phyloP scores from a whole-genome alignment of 1,139 yeast species.

The Kluyveromyces sp. region DNA sequence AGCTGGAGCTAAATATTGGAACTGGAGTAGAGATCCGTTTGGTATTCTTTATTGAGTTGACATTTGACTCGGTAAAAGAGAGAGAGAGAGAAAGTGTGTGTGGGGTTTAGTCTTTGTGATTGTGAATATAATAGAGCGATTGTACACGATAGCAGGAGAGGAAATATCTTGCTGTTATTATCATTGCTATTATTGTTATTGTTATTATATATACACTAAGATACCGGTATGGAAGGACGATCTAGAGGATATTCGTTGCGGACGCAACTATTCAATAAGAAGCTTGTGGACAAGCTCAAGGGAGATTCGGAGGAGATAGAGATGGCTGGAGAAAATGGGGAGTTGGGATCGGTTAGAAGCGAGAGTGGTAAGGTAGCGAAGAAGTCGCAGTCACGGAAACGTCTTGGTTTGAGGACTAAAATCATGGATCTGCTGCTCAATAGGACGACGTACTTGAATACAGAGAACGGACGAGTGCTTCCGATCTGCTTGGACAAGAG shows the following conservation, averaged over 20 bases:
- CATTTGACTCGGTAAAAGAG: no score
- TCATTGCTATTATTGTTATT: no score
- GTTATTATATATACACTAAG: no score
- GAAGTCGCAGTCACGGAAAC: constrained; percentile 9
- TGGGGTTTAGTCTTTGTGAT: no score
- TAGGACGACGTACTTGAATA: constrained; percentile 27
- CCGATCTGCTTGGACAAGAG: constrained; percentile 47
- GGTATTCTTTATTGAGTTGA: no score
- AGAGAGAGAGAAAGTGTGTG: no score
- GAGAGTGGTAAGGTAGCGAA: constrained; percentile 9
- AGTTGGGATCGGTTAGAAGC: constrained; percentile 2
- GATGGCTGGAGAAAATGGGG: constrained; percentile 14
- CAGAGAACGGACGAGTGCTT: constrained; percentile 67
- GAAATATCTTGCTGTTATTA: no score
- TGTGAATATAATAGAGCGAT: no score
- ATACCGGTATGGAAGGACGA: constrained; percentile 27
- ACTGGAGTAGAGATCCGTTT: no score
- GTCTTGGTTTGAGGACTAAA: constrained; percentile 16
- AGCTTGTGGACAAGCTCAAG: constrained; percentile 12
- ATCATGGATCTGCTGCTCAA: constrained; percentile 27
- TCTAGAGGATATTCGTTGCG: constrained; percentile 69
- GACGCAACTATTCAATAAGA: constrained; percentile 61
- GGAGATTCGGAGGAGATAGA: constrained; percentile 23
- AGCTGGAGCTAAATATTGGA: no score
- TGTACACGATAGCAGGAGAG: no score